Conservation (phyloP, 2,329 filamentous ascomycete genomes). For the Xylariaceae sp. region DNA sequence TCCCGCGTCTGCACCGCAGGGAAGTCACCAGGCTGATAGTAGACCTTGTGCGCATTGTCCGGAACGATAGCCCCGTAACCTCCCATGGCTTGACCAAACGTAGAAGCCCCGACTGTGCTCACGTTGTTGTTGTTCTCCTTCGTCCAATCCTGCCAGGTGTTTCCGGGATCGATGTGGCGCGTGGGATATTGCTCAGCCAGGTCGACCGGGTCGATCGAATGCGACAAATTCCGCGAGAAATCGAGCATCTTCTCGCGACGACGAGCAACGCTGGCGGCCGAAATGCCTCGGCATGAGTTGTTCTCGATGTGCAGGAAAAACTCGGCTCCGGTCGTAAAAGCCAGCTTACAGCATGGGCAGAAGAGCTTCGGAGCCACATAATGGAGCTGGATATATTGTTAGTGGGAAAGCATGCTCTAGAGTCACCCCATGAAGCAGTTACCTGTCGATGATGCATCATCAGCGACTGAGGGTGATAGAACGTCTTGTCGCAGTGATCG, state of each 20-base stretch:
- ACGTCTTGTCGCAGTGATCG: conserved; percentile 12
- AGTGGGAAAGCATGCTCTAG: conserved; percentile 13
- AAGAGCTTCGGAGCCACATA: too few relatives aligned
- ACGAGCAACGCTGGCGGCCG: conserved; percentile 28
- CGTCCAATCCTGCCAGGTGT: not conserved
- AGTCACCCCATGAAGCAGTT: not conserved
- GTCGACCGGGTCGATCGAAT: too few relatives aligned
- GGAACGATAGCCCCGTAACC: not conserved
- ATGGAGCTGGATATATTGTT: too few relatives aligned
- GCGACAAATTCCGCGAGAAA: conserved; percentile 27
- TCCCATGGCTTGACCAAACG: not conserved
- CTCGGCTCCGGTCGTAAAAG: too few relatives aligned
- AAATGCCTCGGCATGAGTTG: conserved; percentile 36
- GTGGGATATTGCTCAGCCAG: too few relatives aligned
- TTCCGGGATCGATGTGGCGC: not conserved
- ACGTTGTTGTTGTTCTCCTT: not conserved
- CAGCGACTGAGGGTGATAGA: conserved; percentile 8
- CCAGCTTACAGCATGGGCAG: too few relatives aligned
- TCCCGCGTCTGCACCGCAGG: not conserved
- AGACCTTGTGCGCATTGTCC: conserved; percentile 6
- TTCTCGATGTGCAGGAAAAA: conserved; percentile 37
- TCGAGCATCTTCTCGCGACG: conserved; percentile 35
- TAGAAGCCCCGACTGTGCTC: not conserved
- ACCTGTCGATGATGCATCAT: conserved; percentile 18
- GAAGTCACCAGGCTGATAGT: conserved; percentile 12